A percentile compares a stretch with the other conserved stretches of the same genome.
phyloP scores from a whole-genome alignment of 768 basidiomycete genomes.

The Mycena maculata region DNA sequence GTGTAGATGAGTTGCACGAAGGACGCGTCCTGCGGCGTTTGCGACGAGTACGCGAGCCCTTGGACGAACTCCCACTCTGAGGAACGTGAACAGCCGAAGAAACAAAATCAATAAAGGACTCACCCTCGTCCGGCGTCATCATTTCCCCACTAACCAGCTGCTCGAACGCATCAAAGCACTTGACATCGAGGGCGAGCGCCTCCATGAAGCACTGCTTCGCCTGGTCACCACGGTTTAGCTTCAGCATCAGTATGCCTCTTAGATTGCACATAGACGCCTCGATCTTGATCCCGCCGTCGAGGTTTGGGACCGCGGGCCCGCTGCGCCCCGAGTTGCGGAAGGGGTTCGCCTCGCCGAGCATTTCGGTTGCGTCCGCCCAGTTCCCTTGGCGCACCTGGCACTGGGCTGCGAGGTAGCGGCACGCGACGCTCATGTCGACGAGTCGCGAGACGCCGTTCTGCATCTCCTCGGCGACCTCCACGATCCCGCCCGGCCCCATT shows the following conservation, averaged over 20 bases:
- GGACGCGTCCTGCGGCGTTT: constrained; percentile 88
- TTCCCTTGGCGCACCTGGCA: constrained; percentile 72
- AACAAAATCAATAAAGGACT: constrained; percentile 22
- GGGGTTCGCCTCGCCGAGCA: constrained; percentile 33
- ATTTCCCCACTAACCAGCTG: constrained; percentile 92
- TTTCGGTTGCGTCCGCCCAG: constrained; percentile 32
- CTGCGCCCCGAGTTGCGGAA: constrained; percentile 61
- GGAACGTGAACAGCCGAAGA: neutral
- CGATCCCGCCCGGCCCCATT: constrained; percentile 76
- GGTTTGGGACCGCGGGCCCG: constrained; percentile 79
- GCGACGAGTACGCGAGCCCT: constrained; percentile 81
- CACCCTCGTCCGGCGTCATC: constrained; percentile 97
- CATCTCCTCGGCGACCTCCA: constrained; percentile 73
- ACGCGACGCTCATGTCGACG: constrained; percentile 95
- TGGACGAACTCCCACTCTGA: constrained; percentile 98
- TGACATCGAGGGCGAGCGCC: constrained; percentile 92
- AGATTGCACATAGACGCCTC: constrained; percentile 98
- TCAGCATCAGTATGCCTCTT: constrained; percentile 93
- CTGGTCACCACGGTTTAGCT: constrained; percentile 88
- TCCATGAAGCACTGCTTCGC: constrained; percentile 98
- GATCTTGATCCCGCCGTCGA: constrained; percentile 97
- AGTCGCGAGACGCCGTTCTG: constrained; percentile 78
- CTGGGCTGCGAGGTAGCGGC: constrained; percentile 96
- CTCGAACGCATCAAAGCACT: constrained; percentile 96
- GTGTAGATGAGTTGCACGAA: constrained; percentile 96